Conservation (phyloP, 768 basidiomycete genomes). For the Tricholoma terreum region DNA sequence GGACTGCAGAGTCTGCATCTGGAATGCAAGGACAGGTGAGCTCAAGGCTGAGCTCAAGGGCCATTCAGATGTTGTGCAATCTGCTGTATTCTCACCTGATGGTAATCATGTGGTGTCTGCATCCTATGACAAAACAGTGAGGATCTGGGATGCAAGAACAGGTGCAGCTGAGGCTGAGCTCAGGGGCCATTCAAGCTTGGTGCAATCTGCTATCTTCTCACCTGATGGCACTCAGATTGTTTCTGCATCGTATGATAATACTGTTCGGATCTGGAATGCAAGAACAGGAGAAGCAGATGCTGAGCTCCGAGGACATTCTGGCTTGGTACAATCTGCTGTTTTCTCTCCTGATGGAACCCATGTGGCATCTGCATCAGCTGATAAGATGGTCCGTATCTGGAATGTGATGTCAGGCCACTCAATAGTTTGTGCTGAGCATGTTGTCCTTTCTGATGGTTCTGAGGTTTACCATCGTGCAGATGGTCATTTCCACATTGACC, state of each 20-base stretch:
- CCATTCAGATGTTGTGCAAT: not conserved
- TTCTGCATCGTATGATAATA: too few relatives aligned
- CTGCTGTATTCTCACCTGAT: not conserved
- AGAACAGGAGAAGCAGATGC: not conserved
- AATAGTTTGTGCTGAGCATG: too few relatives aligned
- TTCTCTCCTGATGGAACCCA: not conserved
- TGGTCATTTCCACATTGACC: too few relatives aligned
- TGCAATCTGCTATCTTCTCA: too few relatives aligned
- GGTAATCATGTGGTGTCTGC: not conserved
- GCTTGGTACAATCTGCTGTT: not conserved
- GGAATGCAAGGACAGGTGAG: not conserved
- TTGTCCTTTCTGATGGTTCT: too few relatives aligned
- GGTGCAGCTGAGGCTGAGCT: not conserved
- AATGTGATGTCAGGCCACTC: too few relatives aligned
- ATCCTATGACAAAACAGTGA: not conserved
- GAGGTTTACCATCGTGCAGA: too few relatives aligned
- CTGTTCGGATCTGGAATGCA: not conserved
- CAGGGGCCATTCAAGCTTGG: too few relatives aligned
- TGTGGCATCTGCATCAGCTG: not conserved
- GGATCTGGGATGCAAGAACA: not conserved
- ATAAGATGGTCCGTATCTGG: too few relatives aligned
- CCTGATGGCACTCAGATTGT: too few relatives aligned
- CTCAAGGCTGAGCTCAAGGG: not conserved
- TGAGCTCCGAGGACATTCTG: not conserved
- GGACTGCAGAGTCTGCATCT: too few relatives aligned